Evolutionary conservation across 495 filamentous ascomycete genomes (phyloP).

Genomic region (Pyrenopolyporus hunteri): DNA sequence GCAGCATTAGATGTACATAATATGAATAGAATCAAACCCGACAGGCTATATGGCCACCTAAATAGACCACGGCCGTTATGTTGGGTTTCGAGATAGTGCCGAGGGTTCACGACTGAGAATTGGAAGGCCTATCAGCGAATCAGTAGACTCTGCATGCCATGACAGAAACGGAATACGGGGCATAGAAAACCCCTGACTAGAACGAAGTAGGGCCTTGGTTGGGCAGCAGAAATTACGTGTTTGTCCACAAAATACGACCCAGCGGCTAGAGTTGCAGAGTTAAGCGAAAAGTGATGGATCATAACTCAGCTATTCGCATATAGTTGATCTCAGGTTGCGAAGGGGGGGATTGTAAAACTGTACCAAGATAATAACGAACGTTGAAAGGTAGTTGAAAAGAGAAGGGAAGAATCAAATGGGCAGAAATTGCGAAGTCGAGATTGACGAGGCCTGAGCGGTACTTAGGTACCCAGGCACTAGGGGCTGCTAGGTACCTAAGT

Average conservation of each 20-base stretch:
- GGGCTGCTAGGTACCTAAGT: too few relatives aligned
- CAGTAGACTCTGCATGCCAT: not conserved
- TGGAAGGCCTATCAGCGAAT: slow-evolving; percentile 6
- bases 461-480: too few relatives aligned
- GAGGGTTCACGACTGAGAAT: too few relatives aligned
- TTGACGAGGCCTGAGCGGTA: too few relatives aligned
- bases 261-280: not conserved
- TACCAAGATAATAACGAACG: too few relatives aligned
- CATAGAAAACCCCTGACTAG: slow-evolving; percentile 18
- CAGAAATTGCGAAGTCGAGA: too few relatives aligned
- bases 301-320: not conserved
- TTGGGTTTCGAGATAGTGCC: too few relatives aligned
- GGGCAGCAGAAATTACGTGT: slow-evolving; percentile 19
- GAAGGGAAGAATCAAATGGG: too few relatives aligned
- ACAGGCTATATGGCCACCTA: not conserved
- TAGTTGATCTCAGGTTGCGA: too few relatives aligned
- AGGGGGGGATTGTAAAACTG: too few relatives aligned
- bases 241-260: slow-evolving; percentile 1
- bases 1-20: not conserved
- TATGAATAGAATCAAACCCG: not conserved
- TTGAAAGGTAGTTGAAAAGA: too few relatives aligned
- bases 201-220: slow-evolving; percentile 13
- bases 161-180: not conserved
- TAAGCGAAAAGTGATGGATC: not conserved
- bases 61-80: too few relatives aligned